Conservation (phyloP, 768 basidiomycete genomes). For the Fomitopsis serialis region DNA sequence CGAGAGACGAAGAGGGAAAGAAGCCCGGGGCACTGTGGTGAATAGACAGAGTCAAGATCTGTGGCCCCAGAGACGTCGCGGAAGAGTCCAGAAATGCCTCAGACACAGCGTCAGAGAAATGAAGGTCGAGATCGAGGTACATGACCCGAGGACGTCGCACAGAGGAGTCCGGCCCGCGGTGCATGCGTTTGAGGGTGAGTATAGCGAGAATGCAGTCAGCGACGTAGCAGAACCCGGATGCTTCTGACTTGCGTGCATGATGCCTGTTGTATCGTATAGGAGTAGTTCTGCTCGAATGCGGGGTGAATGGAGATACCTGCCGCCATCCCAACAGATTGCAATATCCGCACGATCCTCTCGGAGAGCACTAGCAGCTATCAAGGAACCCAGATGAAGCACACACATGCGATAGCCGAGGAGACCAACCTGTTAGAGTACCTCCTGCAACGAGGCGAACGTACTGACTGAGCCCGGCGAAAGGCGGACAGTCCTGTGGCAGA, state of each 20-base stretch:
- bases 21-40: slow-evolving; percentile 83
- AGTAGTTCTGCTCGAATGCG: neutral
- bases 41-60: slow-evolving; percentile 62
- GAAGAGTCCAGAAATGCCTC: slow-evolving; percentile 56
- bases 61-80: slow-evolving; percentile 26
- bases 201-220: slow-evolving; percentile 85
- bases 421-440: slow-evolving; percentile 52
- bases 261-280: slow-evolving; percentile 42
- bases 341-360: slow-evolving; percentile 45
- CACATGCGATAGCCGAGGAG: neutral
- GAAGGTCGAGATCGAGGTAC: slow-evolving; percentile 91
- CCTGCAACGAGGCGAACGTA: slow-evolving; percentile 76
- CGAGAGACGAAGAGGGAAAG: slow-evolving; percentile 62
- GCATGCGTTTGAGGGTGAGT: slow-evolving; percentile 52
- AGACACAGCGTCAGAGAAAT: slow-evolving; percentile 86
- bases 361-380: slow-evolving; percentile 52
- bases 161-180: slow-evolving; percentile 1
- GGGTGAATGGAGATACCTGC: slow-evolving; percentile 43
- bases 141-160: slow-evolving; percentile 56
- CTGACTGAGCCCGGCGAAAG: slow-evolving; percentile 59
- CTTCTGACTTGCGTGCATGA: slow-evolving; percentile 72
- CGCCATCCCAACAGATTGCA: slow-evolving; percentile 90
- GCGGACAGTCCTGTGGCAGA: slow-evolving; percentile 68
- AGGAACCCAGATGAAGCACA: neutral
- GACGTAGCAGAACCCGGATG: slow-evolving; percentile 93